These are phyloP conservation scores for Neolentinus lepideus DNA, from an alignment of 1,284 basidiomycete species.

Conservation along the genomic window DNA sequence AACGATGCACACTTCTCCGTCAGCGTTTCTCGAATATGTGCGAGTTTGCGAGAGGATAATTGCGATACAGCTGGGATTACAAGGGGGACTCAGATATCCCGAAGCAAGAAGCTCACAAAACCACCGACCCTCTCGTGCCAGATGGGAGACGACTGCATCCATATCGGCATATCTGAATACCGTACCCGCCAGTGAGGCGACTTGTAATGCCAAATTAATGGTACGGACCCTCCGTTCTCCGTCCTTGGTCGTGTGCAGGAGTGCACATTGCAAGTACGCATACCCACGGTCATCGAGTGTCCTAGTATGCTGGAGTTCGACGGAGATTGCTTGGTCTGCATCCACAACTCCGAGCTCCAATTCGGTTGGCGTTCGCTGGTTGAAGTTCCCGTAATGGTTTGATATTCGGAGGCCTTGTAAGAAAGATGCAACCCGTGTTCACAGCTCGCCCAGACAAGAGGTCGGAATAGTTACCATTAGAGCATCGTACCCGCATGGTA, in stretches of 20 bases:
- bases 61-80: slow-evolving; percentile 56
- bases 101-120: slow-evolving; percentile 2
- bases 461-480: slow-evolving; percentile 51
- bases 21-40: slow-evolving; percentile 77
- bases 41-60: slow-evolving; percentile 55
- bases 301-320: slow-evolving; percentile 58
- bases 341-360: slow-evolving; percentile 79
- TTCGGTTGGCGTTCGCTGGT: slow-evolving; percentile 70
- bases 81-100: not conserved
- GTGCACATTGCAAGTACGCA: slow-evolving; percentile 86
- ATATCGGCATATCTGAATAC: slow-evolving; percentile 93
- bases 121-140: slow-evolving; percentile 72
- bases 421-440: slow-evolving; percentile 4
- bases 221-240: slow-evolving; percentile 85
- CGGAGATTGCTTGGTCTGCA: slow-evolving; percentile 75
- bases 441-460: not conserved
- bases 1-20: slow-evolving; percentile 84
- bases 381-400: slow-evolving; percentile 79
- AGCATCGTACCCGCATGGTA: slow-evolving; percentile 79
- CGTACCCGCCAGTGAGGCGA: slow-evolving; percentile 82
- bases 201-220: slow-evolving; percentile 80
- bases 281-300: slow-evolving; percentile 71
- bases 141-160: slow-evolving; percentile 74
- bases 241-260: slow-evolving; percentile 77
- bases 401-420: slow-evolving; percentile 62